Evolutionary conservation across 1,284 basidiomycete species (phyloP).

Genomic region (Cutaneotrichosporon sp.): DNA sequence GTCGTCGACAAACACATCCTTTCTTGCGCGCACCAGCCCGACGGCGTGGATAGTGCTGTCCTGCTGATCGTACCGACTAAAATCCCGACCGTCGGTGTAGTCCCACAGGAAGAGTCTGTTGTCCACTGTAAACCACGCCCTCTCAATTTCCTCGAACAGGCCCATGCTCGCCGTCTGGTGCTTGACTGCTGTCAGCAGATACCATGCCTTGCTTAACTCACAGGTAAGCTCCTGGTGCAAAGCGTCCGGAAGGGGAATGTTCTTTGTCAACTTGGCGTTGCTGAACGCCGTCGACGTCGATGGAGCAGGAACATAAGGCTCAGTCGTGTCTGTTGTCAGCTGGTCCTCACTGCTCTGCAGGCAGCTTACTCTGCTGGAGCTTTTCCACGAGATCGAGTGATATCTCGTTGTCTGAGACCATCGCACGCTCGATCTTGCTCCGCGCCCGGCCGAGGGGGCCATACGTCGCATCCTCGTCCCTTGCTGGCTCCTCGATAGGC

Average conservation of each 20-base stretch:
- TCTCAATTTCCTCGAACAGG: constrained; percentile 84
- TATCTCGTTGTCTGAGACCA: constrained; percentile 37
- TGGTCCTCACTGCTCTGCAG: not conserved
- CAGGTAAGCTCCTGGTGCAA: constrained; percentile 42
- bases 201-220: constrained; percentile 14
- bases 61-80: constrained; percentile 75
- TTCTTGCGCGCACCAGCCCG: constrained; percentile 65
- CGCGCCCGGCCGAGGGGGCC: constrained; percentile 37
- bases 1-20: constrained; percentile 82
- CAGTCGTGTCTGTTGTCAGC: constrained; percentile 13
- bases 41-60: constrained; percentile 85
- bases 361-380: constrained; percentile 22
- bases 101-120: constrained; percentile 96
- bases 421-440: constrained; percentile 34
- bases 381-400: constrained; percentile 34
- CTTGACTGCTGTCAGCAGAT: constrained; percentile 27
- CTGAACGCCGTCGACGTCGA: constrained; percentile 20
- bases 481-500: constrained; percentile 29
- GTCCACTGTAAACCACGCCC: constrained; percentile 94
- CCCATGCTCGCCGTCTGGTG: constrained; percentile 61
- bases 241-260: constrained; percentile 41
- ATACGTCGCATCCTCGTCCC: constrained; percentile 42
- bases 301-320: constrained; percentile 22
- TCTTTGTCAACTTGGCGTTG: constrained; percentile 23
- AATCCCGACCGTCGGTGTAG: constrained; percentile 67